Conservation (phyloP, 495 filamentous ascomycete genomes). For the Aspergillus asperescens region DNA sequence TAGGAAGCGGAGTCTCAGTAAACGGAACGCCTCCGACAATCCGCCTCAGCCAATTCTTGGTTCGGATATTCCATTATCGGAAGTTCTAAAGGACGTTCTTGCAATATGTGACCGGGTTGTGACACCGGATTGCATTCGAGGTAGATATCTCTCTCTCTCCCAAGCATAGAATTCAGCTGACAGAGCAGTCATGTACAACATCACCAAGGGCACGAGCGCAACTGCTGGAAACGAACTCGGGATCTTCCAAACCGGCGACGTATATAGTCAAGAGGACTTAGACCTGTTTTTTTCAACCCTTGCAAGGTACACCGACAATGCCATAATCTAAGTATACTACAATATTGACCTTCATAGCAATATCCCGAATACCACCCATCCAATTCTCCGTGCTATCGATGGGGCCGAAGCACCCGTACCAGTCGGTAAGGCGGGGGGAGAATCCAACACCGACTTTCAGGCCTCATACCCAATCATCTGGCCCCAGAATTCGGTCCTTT, state of each 20-base stretch:
- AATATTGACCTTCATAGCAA: background rate
- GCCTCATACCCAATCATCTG: slow-evolving; percentile 49
- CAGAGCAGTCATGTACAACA: slow-evolving; percentile 38
- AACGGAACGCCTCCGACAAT: background rate
- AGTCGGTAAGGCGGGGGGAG: slow-evolving; percentile 30
- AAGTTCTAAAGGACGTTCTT: slow-evolving; percentile 7
- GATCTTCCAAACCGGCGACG: slow-evolving; percentile 39
- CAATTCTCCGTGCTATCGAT: slow-evolving; percentile 40
- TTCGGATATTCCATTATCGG: background rate
- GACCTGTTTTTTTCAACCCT: slow-evolving; percentile 51
- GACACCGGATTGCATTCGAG: slow-evolving; percentile 29
- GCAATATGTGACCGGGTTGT: slow-evolving; percentile 34
- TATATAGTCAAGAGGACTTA: slow-evolving; percentile 52
- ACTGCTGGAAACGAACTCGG: slow-evolving; percentile 39
- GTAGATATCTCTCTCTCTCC: background rate
- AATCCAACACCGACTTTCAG: slow-evolving; percentile 51
- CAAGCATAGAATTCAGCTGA: background rate
- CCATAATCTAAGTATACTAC: background rate
- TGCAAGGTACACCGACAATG: background rate
- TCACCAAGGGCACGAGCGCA: slow-evolving; percentile 29
- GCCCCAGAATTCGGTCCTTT: slow-evolving; percentile 55
- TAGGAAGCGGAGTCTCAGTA: slow-evolving; percentile 8
- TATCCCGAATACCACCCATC: slow-evolving; percentile 34
- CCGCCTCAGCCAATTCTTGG: background rate
- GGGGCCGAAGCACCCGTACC: slow-evolving; percentile 34